Evolutionary conservation across 495 filamentous ascomycete species (phyloP).

Genomic region (Aspergillus ellipticus): DNA sequence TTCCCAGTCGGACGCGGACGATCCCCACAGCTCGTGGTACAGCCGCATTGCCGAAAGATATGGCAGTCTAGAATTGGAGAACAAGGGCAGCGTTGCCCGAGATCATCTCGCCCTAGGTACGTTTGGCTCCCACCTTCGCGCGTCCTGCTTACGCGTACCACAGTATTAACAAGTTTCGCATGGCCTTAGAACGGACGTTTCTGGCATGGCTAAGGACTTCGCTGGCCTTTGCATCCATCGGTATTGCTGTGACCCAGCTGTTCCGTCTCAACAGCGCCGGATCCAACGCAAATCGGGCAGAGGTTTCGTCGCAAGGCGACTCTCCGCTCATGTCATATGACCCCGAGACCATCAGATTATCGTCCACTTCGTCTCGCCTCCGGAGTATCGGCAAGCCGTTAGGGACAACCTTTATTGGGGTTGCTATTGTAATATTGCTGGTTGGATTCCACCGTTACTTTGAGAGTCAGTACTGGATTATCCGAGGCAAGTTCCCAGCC

Average conservation of each 20-base stretch:
- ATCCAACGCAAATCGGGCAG: slow-evolving; percentile 3
- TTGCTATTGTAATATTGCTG: slow-evolving; percentile 80
- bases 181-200: slow-evolving; percentile 79
- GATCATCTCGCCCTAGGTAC: slow-evolving; percentile 92
- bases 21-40: slow-evolving; percentile 45
- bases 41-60: slow-evolving; percentile 59
- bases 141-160: slow-evolving; percentile 8
- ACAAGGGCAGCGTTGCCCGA: slow-evolving; percentile 91
- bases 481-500: slow-evolving; percentile 90
- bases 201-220: slow-evolving; percentile 96
- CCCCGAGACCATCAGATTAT: slow-evolving; percentile 8
- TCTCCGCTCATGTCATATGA: slow-evolving; percentile 23
- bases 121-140: slow-evolving; percentile 14
- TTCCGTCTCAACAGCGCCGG: slow-evolving; percentile 80
- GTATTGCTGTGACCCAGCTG: slow-evolving; percentile 92
- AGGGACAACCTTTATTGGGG: slow-evolving; percentile 85
- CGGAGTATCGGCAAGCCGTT: slow-evolving; percentile 86
- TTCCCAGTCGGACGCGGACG: slow-evolving; percentile 11
- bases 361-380: slow-evolving; percentile 41
- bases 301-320: slow-evolving; percentile 9
- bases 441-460: slow-evolving; percentile 74
- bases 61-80: slow-evolving; percentile 85
- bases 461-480: slow-evolving; percentile 75
- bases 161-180: slow-evolving; percentile 4
- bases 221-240: slow-evolving; percentile 92